These are phyloP conservation scores for Solanum ossicruentum DNA, from an alignment of 257 asterid species.

Conservation along the genomic window DNA sequence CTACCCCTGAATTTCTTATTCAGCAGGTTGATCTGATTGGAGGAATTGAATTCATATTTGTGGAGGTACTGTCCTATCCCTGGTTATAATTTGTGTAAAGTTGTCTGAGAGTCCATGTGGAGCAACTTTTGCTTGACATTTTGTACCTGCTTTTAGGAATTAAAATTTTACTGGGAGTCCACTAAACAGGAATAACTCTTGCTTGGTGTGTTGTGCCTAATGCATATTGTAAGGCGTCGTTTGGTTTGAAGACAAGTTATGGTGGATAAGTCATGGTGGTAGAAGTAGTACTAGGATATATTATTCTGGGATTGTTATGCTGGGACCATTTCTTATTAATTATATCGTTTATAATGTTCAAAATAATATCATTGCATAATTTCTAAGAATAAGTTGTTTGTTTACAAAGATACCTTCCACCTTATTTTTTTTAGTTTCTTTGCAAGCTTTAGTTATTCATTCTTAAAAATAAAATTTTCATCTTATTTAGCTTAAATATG, in stretches of 20 bases:
- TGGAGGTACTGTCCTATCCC: slow-evolving; percentile 50
- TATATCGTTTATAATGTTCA: not conserved
- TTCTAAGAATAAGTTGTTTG: not conserved
- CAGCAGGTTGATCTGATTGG: slow-evolving; percentile 93
- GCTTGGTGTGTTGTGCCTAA: not conserved
- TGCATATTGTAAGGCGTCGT: not conserved
- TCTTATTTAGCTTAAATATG: not conserved
- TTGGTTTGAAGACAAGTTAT: not conserved
- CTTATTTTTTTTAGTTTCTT: not conserved
- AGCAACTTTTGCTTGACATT: not conserved
- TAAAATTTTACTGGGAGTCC: not conserved
- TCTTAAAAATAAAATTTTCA: not conserved
- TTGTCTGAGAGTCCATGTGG: not conserved
- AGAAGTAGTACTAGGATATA: not conserved
- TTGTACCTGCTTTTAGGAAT: not conserved
- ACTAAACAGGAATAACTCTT: not conserved
- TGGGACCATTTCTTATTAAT: not conserved
- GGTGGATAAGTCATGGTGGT: not conserved
- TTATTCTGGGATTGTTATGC: not conserved
- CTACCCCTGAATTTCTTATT: slow-evolving; percentile 57
- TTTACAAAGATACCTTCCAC: not conserved
- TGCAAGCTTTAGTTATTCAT: not conserved
- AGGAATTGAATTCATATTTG: slow-evolving; percentile 83
- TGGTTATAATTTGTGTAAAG: not conserved
- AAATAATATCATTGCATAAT: not conserved